Evolutionary conservation across 768 basidiomycete genomes (phyloP), one percentile per base, ranked within the genome.

Genomic region (Hebeloma cylindrosporum): DNA sequence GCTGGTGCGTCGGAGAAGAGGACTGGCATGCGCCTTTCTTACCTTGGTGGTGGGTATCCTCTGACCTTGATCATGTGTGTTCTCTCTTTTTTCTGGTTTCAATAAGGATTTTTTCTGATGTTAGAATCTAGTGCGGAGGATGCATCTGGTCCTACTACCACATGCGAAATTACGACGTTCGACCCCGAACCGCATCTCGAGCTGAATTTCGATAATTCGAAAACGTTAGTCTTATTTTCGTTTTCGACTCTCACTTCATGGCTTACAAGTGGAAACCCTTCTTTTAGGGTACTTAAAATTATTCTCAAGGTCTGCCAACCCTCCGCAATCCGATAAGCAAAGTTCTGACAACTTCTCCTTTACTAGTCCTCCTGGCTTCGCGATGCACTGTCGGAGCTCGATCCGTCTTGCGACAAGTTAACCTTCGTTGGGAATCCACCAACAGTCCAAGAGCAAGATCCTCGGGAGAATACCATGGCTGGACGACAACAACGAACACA

Each of bases 381-480:
- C 31, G 93, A 96, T 47, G 93, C 94, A 0, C 77, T 97, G 10
- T 83, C 85, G 8, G 95, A 97, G 59, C 74, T 99, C 10, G 93
- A 97, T 54, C 79, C 91, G 13, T 88, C 91, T 0, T 91, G 85
- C 60, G 83, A 90, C 31, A 88, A 83, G 48, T 74, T 98, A 14
- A 89, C 87, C 0, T 82, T 98, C 62, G 80, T 88, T 18, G 82
- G 87, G 32, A 83, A 84, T 41, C 88, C 91, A 1, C 73, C 78
- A 29, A 54, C 31, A 41, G 53, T 39, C 11, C 36, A 42, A 18
- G 47, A 33, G 32, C 16, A 44, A 37, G 40, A 35, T 48, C 35
- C 25, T 51, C 52, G 25, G 60, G 49, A 43, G 59, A 61, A 59
- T 63, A 44, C 50, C 56, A 49, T 50, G 58, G 38, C 54, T 33